phyloP scores from a whole-genome alignment of 805 yeast genomes.

The Kazachstania viticola region DNA sequence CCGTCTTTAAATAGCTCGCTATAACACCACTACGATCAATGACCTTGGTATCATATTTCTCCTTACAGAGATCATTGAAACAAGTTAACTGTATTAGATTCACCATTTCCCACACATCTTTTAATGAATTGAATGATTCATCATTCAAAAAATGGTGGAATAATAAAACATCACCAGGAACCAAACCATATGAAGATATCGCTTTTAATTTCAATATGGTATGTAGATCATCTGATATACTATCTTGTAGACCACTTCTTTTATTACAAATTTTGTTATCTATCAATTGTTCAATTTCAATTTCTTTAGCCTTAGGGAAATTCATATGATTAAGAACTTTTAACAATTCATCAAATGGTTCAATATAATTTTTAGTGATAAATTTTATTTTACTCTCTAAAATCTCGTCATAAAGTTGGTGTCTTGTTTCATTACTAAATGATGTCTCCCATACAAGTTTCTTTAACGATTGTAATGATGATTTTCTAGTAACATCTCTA shows the following conservation, averaged over 20 bases:
- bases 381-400: constrained; percentile 16
- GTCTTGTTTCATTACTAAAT: constrained; percentile 14
- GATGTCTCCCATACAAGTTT: constrained; percentile 26
- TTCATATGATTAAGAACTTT: constrained; percentile 22
- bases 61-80: constrained; percentile 19
- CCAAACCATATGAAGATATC: constrained; percentile 27
- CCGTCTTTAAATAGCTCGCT: constrained; percentile 21
- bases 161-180: constrained; percentile 27
- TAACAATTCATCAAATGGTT: constrained; percentile 30
- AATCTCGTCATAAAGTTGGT: constrained; percentile 13
- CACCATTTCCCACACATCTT: constrained; percentile 24
- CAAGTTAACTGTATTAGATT: constrained; percentile 25
- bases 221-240: constrained; percentile 16
- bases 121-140: constrained; percentile 10
- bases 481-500: constrained; percentile 24
- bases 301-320: constrained; percentile 22
- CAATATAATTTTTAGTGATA: constrained; percentile 21
- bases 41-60: constrained; percentile 22
- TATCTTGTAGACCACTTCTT: constrained; percentile 7
- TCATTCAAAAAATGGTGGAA: constrained; percentile 23
- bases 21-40: constrained; percentile 25
- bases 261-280: constrained; percentile 10
- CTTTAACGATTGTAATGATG: constrained; percentile 15
- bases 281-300: constrained; percentile 20
- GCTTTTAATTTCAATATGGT: constrained; percentile 26